These are phyloP conservation scores for Neofusicoccum sp. DNA, from an alignment of 2,329 filamentous ascomycete genomes.

Conservation along the genomic window DNA sequence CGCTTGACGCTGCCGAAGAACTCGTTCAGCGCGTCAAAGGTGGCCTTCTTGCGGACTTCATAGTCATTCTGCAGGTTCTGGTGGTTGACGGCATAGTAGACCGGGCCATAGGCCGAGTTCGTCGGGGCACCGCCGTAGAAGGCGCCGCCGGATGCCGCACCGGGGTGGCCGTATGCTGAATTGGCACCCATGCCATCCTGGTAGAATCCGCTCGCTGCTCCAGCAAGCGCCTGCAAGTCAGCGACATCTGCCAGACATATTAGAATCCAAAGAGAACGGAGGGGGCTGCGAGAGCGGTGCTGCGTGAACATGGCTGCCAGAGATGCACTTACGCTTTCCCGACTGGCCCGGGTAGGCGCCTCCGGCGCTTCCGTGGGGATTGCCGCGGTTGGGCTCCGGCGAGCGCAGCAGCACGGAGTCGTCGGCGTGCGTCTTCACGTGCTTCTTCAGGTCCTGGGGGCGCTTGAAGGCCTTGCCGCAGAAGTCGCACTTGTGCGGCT, in stretches of 20 bases:
- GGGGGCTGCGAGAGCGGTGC: constrained; percentile 5
- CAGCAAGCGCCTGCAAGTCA: constrained; percentile 53
- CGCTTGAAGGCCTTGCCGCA: constrained; percentile 99
- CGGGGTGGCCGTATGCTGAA: constrained; percentile 51
- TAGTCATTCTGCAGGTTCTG: constrained; percentile 68
- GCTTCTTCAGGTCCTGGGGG: constrained; percentile 98
- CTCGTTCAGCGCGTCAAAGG: constrained; percentile 82
- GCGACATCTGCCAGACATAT: constrained; percentile 43
- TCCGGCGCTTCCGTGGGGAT: constrained; percentile 36
- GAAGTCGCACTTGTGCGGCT: constrained; percentile 98
- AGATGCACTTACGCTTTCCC: constrained; percentile 43
- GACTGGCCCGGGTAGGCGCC: constrained; percentile 37
- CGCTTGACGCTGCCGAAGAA: constrained; percentile 95
- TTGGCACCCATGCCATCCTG: constrained; percentile 44
- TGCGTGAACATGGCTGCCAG: background rate
- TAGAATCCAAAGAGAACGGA: constrained; percentile 35
- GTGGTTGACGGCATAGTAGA: constrained; percentile 75
- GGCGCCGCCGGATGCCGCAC: constrained; percentile 51
- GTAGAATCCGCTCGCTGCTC: constrained; percentile 54
- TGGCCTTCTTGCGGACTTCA: constrained; percentile 73
- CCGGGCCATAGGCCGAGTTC: constrained; percentile 63
- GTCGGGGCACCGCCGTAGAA: constrained; percentile 59
- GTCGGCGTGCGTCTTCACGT: constrained; percentile 98
- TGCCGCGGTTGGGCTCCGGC: constrained; percentile 59
- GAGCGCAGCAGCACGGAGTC: constrained; percentile 77